Evolutionary conservation across 1,284 basidiomycete genomes (phyloP).

Genomic region (Tylopilus sp.): DNA sequence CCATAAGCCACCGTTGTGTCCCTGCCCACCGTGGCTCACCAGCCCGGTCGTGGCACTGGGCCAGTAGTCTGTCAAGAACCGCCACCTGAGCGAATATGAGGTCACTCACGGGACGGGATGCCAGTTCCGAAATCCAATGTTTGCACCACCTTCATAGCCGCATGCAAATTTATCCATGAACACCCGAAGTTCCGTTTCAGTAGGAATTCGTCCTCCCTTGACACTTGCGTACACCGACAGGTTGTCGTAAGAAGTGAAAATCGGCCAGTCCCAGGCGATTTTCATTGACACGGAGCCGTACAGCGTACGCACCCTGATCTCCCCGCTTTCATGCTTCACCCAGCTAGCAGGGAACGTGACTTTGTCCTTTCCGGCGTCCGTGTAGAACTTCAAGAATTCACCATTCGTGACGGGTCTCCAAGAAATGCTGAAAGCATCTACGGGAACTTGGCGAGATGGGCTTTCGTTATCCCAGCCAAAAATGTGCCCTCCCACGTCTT

Average conservation of each 20-base stretch:
- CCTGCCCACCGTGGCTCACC: conserved; percentile 45
- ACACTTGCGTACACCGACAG: conserved; percentile 76
- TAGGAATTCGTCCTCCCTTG: conserved; percentile 89
- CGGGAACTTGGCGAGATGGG: conserved; percentile 57
- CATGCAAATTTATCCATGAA: conserved; percentile 71
- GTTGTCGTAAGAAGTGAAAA: conserved; percentile 78
- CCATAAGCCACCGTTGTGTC: conserved; percentile 96
- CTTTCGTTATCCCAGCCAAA: conserved; percentile 98
- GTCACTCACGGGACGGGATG: conserved; percentile 80
- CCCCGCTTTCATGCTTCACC: conserved; percentile 48
- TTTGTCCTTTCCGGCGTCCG: conserved; percentile 35
- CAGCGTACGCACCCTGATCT: conserved; percentile 71
- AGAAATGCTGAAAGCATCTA: conserved; percentile 68
- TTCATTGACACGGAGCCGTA: conserved; percentile 82
- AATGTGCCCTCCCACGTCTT: conserved; percentile 54
- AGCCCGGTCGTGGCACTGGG: conserved; percentile 60
- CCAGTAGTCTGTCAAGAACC: conserved; percentile 6
- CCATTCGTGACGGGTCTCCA: conserved; percentile 87
- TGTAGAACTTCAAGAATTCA: conserved; percentile 64
- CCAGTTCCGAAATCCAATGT: conserved; percentile 90
- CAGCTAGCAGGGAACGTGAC: conserved; percentile 60
- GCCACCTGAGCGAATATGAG: background rate
- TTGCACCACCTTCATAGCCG: conserved; percentile 71
- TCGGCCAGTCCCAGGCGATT: conserved; percentile 81
- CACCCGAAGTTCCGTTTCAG: conserved; percentile 80